A percentile compares a stretch with the other conserved stretches of the same genome.
phyloP scores from a whole-genome alignment of 1,284 basidiomycete species.

The Ganoderma resinaceum region DNA sequence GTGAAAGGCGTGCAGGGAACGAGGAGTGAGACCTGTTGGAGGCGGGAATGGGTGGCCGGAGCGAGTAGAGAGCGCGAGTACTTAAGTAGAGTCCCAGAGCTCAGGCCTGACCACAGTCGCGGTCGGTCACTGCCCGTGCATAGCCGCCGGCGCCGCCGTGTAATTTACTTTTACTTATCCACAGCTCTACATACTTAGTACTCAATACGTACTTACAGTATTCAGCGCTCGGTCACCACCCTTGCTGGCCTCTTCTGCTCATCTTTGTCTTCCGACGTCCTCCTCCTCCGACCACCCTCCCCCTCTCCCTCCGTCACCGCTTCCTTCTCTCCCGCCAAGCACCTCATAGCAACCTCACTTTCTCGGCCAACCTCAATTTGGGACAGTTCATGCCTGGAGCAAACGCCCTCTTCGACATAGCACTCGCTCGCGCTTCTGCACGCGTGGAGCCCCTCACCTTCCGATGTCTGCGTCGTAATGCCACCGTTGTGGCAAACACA shows the following conservation, averaged over 20 bases:
- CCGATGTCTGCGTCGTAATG: conserved; percentile 3
- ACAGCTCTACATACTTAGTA: too few species aligned
- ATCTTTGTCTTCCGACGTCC: not conserved
- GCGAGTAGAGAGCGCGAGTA: not conserved
- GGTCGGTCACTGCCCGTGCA: too few species aligned
- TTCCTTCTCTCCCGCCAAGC: not conserved
- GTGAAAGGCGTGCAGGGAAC: conserved; percentile 10
- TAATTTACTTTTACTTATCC: too few species aligned
- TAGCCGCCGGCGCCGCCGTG: too few species aligned
- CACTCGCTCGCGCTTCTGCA: conserved; percentile 29
- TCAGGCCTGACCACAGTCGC: too few species aligned
- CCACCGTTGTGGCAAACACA: not conserved
- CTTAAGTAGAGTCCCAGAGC: not conserved
- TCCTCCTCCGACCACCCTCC: not conserved
- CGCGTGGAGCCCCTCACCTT: conserved; percentile 22
- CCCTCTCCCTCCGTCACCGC: not conserved
- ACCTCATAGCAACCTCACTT: not conserved
- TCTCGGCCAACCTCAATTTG: not conserved
- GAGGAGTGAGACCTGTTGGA: not conserved
- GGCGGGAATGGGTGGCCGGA: not conserved
- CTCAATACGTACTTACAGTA: too few species aligned
- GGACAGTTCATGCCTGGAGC: conserved; percentile 26
- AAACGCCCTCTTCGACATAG: conserved; percentile 33
- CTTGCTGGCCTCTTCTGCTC: not conserved
- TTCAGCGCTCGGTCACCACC: too few species aligned